Evolutionary conservation across 805 yeast genomes (phyloP), one percentile per base, ranked within the genome.

Genomic region (Hanseniaspora thailandica): DNA sequence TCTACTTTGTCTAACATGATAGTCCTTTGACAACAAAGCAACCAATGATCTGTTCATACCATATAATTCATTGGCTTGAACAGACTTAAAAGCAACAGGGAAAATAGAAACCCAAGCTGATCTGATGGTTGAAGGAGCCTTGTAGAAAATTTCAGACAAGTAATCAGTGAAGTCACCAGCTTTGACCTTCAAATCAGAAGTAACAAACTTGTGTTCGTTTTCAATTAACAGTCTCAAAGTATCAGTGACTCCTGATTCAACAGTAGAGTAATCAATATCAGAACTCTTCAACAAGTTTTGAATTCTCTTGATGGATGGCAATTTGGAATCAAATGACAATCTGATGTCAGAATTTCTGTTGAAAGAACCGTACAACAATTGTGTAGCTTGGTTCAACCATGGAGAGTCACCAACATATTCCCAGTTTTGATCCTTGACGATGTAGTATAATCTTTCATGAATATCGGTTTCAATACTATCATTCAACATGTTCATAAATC

Each of bases 401-500:
- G 88, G 85, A 61, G 84, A 85, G 59, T 93, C 98, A 0, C 95
- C 89, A 36, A 93, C 70, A 58, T 78, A 84, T 63, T 93, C 99
- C 99, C 99, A 93, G 62, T 87, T 90, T 65, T 93, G 99, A 61
- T 93, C 97, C 36, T 90, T 72, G n/a, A 94, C 76, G 8, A 90
- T 82, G 60, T 94, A 94, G 58, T 82, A 80, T 34, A 93, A 70
- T 55, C 98, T 74, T 64, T 86, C 87, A 59, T 78, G 77, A 23
- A 88, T 74, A 58, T 85, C 88, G 48, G 72, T 76, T 56, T 89
- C 96, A 56, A 93, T 70, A 58, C 95, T 84, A 43, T 76, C 76
- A 64, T 82, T 82, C 62, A 93, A 69, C 54, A 93, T 85, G 0
- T 76, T 65, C 93, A 93, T 84, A 57, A 94, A 75, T 58, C 80